Base-by-base conservation (phyloP, 108 stramenopile species). In the Skeletonema grethae region DNA sequence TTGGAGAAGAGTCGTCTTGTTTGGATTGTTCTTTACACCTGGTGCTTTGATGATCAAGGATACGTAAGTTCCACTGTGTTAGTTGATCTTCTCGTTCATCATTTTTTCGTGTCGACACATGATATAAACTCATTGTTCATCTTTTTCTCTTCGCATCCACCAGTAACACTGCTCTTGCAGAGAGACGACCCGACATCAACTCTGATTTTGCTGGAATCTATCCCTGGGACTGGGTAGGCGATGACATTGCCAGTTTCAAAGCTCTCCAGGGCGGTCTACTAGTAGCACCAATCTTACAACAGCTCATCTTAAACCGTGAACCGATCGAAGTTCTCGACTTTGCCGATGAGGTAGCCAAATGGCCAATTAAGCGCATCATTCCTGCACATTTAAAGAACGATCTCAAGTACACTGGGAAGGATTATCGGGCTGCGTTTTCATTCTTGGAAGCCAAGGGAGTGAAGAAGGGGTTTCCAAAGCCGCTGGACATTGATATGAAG, bases 271-370 rank as follows among this genome's bases (percentile, higher is more conserved):
- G 95, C 6, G 94, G 91, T 9, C 71, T 91, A 16, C 75, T 98
- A 29, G 95, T 96, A 24, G 95, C 97, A 30, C 97, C 97, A 11
- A 98, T 98, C 65, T 73, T 98, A 32, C 96, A 97, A 80, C 86
- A 86, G 35, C 80, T 97, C 41, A 92, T 98, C 36, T 68, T 97
- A 34, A 95, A 96, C 83, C 79, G 97, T 25, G 83, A 90, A 61
- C 96, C 91, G 2, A 81, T 90, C 28, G 90, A 94, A 61, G 85
- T 87, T 0, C 73, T 94, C 41, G 96, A 95, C 69, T 97, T 95
- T 80, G 84, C 94, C 9, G 90, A 95, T 57, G 67, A 76, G 41
- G 94, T 98, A 15, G 74, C 91, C 8, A 80, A 88, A 50, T 97
- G 94, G 94, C 77, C 75, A 0, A 85, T 97, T 67, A 63, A 82